phyloP scores from a whole-genome alignment of 2,329 filamentous ascomycete genomes.

The Penicillium hordei region DNA sequence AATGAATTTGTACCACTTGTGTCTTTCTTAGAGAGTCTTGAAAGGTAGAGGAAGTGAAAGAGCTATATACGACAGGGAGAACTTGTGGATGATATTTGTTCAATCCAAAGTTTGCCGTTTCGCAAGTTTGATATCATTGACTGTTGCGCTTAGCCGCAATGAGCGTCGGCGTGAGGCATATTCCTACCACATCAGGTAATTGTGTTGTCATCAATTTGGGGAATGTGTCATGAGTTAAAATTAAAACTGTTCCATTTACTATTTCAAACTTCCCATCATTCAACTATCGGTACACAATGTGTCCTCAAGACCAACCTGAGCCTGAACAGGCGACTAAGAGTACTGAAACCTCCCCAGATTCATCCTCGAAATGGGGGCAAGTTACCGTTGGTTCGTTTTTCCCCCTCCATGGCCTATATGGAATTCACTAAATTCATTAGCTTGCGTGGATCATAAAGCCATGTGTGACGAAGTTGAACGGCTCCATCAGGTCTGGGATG shows the following conservation, averaged over 20 bases:
- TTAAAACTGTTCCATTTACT: not conserved
- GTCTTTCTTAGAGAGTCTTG: not conserved
- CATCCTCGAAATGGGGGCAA: not conserved
- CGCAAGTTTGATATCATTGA: conserved; percentile 4
- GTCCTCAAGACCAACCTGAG: not conserved
- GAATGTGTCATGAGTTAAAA: not conserved
- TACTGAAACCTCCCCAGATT: not conserved
- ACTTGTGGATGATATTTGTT: too few relatives aligned
- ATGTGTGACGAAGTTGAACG: not conserved
- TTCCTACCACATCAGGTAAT: not conserved
- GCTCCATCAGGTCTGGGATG: not conserved
- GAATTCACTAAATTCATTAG: not conserved
- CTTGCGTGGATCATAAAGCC: not conserved
- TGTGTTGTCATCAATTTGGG: not conserved
- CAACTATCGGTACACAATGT: not conserved
- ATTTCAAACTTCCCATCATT: not conserved
- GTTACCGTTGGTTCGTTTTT: not conserved
- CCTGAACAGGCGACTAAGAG: not conserved
- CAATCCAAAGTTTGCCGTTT: not conserved
- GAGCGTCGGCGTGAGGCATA: not conserved
- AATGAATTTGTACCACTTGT: not conserved
- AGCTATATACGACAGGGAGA: accelerated
- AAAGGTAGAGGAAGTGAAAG: not conserved
- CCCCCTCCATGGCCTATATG: not conserved
- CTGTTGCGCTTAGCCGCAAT: not conserved